Evolutionary conservation across 2,329 filamentous ascomycete genomes (phyloP), one percentile per base, ranked within the genome.

Genomic region (Aspergillus novofumigatus): DNA sequence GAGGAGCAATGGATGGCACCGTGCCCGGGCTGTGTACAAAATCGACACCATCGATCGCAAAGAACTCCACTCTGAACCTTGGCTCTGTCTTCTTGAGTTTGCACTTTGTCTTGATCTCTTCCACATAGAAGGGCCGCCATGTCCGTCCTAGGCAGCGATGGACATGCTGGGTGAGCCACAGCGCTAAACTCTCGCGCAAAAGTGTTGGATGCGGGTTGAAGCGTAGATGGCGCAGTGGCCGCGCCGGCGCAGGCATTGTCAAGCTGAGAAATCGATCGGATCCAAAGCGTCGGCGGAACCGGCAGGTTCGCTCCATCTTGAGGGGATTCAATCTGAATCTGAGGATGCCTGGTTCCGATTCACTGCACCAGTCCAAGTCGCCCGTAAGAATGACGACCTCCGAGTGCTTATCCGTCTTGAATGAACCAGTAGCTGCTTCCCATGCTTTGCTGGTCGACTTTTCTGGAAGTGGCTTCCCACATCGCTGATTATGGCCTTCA

Each of bases 231-330:
- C 4, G 23, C 5, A 69, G 72, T 17, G 69, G 67, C 14, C 62
- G 65, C 47, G 69, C 53, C 9, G 70, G 64, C 11, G 67, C 65
- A 4, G 72, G 75, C 3, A 77, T 61, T 1, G 69, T 73, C 14
- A 81, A 51, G 28, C 74, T 72, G 14, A 79, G 62, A 56, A 80
- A 80, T 29, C 78, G 68, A 65, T 80, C 77, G 4, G 73, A 73
- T 4, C 78, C 78, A 61, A 78, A 80, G 29, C 75, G 72, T 21
- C 78, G 71, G 51, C 75, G 70, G 35, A 81, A 75, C 1, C 78
- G 76, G 65, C 76, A 78, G 10, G 75, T 73, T 51, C 68, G 55
- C 21, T 80, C 78, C 4, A 71, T 59, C 51, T 74, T 76, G 1
- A 80, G 62, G 0, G 77, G 72, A 25, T 76, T 75, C 25, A 79